A percentile compares a stretch with the other conserved stretches of the same genome.
Evolutionary conservation across 2,329 filamentous ascomycete species (phyloP).

Genomic region (Myriosclerotinia scirpicola): DNA sequence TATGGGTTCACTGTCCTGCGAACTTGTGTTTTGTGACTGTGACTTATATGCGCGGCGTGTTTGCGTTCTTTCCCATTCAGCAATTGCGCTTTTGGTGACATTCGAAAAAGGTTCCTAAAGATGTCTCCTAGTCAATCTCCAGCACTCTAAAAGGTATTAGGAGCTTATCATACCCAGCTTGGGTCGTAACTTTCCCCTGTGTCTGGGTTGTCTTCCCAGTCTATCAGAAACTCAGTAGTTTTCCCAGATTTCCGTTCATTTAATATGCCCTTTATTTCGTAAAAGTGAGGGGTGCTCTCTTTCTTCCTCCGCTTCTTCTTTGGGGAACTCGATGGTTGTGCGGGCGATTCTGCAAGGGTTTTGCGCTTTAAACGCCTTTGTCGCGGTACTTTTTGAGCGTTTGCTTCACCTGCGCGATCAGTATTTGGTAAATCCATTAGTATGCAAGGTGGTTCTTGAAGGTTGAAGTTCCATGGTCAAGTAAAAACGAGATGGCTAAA

Average conservation of each 20-base stretch:
- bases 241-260: conserved; percentile 27
- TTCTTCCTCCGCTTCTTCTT: neutral
- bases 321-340: neutral
- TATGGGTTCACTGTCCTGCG: conserved; percentile 29
- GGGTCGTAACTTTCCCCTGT: conserved; percentile 51
- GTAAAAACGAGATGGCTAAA: too few relatives aligned
- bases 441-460: neutral
- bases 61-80: conserved; percentile 21
- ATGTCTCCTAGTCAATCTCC: neutral
- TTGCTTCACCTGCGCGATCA: conserved; percentile 16
- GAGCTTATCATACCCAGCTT: conserved; percentile 50
- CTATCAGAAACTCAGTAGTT: conserved; percentile 50
- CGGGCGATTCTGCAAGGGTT: neutral
- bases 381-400: conserved; percentile 3
- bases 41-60: neutral
- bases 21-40: conserved; percentile 5
- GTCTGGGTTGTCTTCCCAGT: conserved; percentile 55
- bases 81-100: conserved; percentile 20
- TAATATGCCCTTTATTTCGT: conserved; percentile 27
- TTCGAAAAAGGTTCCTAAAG: conserved; percentile 34
- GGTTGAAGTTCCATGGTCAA: conserved; percentile 20
- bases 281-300: neutral
- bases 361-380: conserved; percentile 18
- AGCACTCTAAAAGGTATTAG: neutral
- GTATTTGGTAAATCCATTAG: conserved; percentile 22